Base-by-base conservation (phyloP, 148 eudicot species). In the Beta vulgaris region DNA sequence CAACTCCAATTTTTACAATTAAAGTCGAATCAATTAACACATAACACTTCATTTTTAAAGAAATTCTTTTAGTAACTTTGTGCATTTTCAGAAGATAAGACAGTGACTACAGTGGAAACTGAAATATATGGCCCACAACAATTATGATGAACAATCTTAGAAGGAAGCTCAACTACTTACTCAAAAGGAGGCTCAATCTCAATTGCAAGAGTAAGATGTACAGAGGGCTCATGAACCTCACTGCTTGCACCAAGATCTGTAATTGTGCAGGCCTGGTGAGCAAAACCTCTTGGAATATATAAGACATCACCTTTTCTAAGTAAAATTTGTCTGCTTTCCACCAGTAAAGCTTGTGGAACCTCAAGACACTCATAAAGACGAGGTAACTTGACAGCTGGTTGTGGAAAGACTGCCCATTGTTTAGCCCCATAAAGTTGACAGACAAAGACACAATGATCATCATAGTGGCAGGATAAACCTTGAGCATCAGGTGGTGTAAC, bases 111-210 rank as follows among this genome's bases (percentile, higher is more conserved):
- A n/a, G 37, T 11, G 18, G n/a, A n/a, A n/a, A n/a, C n/a, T n/a
- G n/a, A n/a, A n/a, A n/a, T n/a, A n/a, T n/a, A n/a, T n/a, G n/a
- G n/a, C n/a, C n/a, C n/a, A n/a, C n/a, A n/a, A n/a, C n/a, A 29
- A 63, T 13, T 36, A 68, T 21, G 21, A 60, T 18, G 15, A 21
- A 68, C 34, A 37, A 48, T 19, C 46, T 36, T 4, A 67, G n/a
- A 51, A 14, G 70, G 70, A 66, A 13, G 71, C 28, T 31, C 29
- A 79, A 29, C 23, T 49, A 86, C 98, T 91, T 88, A 93, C 98
- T 87, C 92, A 79, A 93, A 93, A 59, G 98, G 98, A 83, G 92
- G 90, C 85, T 88, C 94, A 73, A 91, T 85, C 82, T 91, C 98
- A 73, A 93, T 72, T 69, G 90, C 87, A 58, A 93, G 88, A 19